These are phyloP conservation scores for Raffaelea arxii DNA, from an alignment of 2,329 filamentous ascomycete genomes.

Conservation along the genomic window DNA sequence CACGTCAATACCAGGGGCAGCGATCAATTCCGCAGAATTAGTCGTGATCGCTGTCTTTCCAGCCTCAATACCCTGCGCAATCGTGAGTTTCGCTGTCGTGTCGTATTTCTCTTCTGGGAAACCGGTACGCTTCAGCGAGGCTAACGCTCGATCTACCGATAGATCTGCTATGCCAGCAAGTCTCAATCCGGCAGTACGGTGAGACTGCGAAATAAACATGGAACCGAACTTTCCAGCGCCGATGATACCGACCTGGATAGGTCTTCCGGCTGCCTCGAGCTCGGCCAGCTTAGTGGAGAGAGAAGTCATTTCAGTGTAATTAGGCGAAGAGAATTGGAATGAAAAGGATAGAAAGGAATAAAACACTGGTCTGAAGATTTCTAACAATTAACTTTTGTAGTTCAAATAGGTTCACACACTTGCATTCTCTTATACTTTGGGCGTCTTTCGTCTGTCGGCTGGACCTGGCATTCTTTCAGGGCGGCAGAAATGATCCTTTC, in stretches of 20 bases:
- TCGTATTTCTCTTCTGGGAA: slow-evolving; percentile 29
- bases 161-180: slow-evolving; percentile 34
- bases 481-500: too few relatives aligned
- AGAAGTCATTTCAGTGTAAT: slow-evolving; percentile 21
- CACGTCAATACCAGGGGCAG: slow-evolving; percentile 31
- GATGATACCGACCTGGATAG: slow-evolving; percentile 32
- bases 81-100: slow-evolving; percentile 19
- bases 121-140: slow-evolving; percentile 28
- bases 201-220: slow-evolving; percentile 36
- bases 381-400: too few relatives aligned
- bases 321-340: not conserved
- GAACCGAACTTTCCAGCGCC: slow-evolving; percentile 36
- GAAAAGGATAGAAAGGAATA: not conserved
- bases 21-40: slow-evolving; percentile 30
- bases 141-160: slow-evolving; percentile 27
- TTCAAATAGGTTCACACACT: too few relatives aligned
- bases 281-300: slow-evolving; percentile 30
- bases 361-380: too few relatives aligned
- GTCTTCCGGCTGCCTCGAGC: slow-evolving; percentile 26
- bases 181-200: slow-evolving; percentile 30
- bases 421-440: too few relatives aligned
- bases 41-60: slow-evolving; percentile 32
- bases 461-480: too few relatives aligned
- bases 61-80: slow-evolving; percentile 28
- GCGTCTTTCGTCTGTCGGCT: too few relatives aligned